Percentiles rank a stretch among this genome's conserved stretches.
phyloP scores from a whole-genome alignment of 768 basidiomycete genomes.

The Coprinellus aureogranulatus region DNA sequence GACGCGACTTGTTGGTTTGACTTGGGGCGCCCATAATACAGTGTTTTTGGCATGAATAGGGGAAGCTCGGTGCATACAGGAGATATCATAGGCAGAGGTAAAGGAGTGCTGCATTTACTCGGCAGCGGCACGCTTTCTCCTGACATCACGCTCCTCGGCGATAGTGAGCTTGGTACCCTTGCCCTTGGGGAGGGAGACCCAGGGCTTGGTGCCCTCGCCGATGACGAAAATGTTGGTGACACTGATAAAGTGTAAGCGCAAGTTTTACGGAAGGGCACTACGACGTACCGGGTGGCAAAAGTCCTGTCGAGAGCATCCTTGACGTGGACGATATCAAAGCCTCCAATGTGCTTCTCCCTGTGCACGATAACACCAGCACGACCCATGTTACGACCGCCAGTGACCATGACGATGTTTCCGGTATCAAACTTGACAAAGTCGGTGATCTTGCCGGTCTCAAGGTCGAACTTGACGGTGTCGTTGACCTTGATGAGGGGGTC shows the following conservation, averaged over 20 bases:
- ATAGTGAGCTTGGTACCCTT: conserved; percentile 98
- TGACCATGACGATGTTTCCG: conserved; percentile 96
- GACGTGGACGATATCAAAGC: conserved; percentile 98
- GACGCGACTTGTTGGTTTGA: conserved; percentile 1
- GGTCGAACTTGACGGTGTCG: conserved; percentile 96
- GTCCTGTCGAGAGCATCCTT: conserved; percentile 93
- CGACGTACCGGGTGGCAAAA: conserved; percentile 90
- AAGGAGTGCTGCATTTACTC: conserved; percentile 41
- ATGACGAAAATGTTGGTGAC: conserved; percentile 98
- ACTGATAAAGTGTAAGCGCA: conserved; percentile 37
- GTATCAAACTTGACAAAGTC: conserved; percentile 96
- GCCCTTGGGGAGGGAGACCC: conserved; percentile 95
- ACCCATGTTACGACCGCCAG: conserved; percentile 99
- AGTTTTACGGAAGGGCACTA: background rate
- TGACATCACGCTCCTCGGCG: conserved; percentile 91
- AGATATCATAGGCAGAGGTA: conserved; percentile 33
- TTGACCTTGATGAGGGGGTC: conserved; percentile 94
- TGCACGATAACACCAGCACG: conserved; percentile 94
- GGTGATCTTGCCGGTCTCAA: conserved; percentile 90
- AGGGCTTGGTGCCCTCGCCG: conserved; percentile 92
- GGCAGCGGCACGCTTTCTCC: conserved; percentile 71
- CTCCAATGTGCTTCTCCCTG: conserved; percentile 96
- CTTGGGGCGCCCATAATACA: conserved; percentile 9
- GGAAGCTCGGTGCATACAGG: conserved; percentile 39
- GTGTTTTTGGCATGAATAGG: conserved; percentile 28